phyloP scores from a whole-genome alignment of 495 filamentous ascomycete species.

The Pyrenula massariospora region DNA sequence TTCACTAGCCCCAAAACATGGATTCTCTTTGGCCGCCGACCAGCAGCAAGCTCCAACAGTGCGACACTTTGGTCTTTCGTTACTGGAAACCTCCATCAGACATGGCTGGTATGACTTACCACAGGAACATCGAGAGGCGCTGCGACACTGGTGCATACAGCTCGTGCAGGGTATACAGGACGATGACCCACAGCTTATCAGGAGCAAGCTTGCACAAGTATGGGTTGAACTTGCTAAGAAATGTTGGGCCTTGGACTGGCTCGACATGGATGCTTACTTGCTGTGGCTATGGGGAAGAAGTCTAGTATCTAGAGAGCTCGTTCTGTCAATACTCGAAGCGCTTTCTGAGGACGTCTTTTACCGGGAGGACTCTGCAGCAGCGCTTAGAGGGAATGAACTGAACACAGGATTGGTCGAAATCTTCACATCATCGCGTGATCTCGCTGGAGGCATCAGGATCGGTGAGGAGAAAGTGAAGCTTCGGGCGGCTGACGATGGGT shows the following conservation, averaged over 20 bases:
- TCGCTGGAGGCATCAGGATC: slow-evolving; percentile 59
- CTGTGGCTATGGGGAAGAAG: slow-evolving; percentile 70
- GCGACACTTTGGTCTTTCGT: slow-evolving; percentile 83
- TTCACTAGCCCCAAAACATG: slow-evolving; percentile 67
- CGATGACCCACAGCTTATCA: slow-evolving; percentile 69
- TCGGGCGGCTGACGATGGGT: slow-evolving; percentile 71
- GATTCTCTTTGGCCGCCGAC: slow-evolving; percentile 72
- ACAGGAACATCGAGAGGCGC: slow-evolving; percentile 44
- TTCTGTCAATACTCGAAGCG: slow-evolving; percentile 77
- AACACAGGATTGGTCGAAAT: slow-evolving; percentile 87
- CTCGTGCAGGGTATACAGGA: slow-evolving; percentile 62
- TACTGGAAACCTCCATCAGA: slow-evolving; percentile 78
- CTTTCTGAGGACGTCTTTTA: slow-evolving; percentile 91
- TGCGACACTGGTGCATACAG: slow-evolving; percentile 63
- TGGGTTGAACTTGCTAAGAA: slow-evolving; percentile 94
- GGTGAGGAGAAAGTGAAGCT: slow-evolving; percentile 47
- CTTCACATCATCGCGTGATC: slow-evolving; percentile 66
- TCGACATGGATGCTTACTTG: slow-evolving; percentile 81
- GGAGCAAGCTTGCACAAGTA: slow-evolving; percentile 90
- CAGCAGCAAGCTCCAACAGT: slow-evolving; percentile 62
- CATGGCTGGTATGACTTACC: slow-evolving; percentile 68
- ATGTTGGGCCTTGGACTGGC: slow-evolving; percentile 83
- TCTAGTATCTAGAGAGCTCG: slow-evolving; percentile 64
- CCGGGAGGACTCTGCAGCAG: slow-evolving; percentile 75
- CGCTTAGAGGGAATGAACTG: slow-evolving; percentile 66